Evolutionary conservation across 192 early-diverging fungal genomes (phyloP).

Genomic region (Coemansia furcata): DNA sequence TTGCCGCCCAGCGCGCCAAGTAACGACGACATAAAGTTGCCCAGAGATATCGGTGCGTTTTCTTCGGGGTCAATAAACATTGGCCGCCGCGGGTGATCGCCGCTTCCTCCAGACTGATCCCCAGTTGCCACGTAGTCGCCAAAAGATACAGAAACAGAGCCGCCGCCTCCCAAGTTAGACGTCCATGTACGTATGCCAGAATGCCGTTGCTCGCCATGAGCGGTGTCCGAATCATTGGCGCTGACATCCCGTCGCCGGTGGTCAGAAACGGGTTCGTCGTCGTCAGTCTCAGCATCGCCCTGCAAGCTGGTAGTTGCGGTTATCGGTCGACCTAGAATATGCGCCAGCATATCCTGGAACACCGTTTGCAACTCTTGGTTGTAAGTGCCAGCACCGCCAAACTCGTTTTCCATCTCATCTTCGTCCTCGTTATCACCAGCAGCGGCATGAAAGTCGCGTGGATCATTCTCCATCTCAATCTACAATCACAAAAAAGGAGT

Average conservation of each 20-base stretch:
- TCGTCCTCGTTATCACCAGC: slow-evolving; percentile 21
- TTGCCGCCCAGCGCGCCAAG: slow-evolving; percentile 42
- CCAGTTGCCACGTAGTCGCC: slow-evolving; percentile 8
- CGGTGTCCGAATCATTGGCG: background rate
- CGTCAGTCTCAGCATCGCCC: background rate
- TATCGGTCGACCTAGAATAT: slow-evolving; percentile 30
- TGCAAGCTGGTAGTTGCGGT: background rate
- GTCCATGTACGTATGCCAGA: slow-evolving; percentile 43
- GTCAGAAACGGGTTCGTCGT: background rate
- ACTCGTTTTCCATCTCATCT: slow-evolving; percentile 55
- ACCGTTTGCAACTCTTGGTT: slow-evolving; percentile 48
- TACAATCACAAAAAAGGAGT: slow-evolving; percentile 4
- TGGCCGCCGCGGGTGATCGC: slow-evolving; percentile 25
- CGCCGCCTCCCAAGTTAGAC: slow-evolving; percentile 25
- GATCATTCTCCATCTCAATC: slow-evolving; percentile 43
- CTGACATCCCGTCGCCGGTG: background rate
- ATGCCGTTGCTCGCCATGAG: slow-evolving; percentile 13
- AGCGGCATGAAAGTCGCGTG: slow-evolving; percentile 42
- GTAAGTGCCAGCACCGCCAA: slow-evolving; percentile 55
- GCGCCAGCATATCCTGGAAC: slow-evolving; percentile 41
- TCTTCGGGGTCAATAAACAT: slow-evolving; percentile 48
- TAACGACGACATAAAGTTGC: slow-evolving; percentile 43
- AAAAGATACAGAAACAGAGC: slow-evolving; percentile 38
- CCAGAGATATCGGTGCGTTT: slow-evolving; percentile 39
- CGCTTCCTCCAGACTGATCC: background rate